Conservation (phyloP, 2,329 filamentous ascomycete species). For the Hypoxylon sp. region DNA sequence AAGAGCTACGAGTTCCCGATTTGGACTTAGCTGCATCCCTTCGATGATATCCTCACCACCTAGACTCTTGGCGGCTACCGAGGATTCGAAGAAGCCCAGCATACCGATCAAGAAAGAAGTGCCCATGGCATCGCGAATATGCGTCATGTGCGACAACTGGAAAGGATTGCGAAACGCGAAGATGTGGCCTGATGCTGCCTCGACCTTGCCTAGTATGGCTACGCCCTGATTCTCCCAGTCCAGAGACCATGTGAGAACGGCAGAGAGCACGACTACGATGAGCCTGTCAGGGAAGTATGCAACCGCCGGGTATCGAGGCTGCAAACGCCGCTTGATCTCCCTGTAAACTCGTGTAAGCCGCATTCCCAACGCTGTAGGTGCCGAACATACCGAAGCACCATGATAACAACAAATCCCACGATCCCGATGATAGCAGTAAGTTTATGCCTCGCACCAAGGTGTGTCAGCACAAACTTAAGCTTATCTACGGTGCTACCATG, state of each 20-base stretch:
- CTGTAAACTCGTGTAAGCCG: slow-evolving; percentile 52
- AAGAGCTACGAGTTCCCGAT: slow-evolving; percentile 90
- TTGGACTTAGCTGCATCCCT: slow-evolving; percentile 84
- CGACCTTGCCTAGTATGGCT: slow-evolving; percentile 82
- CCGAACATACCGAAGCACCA: slow-evolving; percentile 77
- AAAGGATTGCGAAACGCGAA: slow-evolving; percentile 92
- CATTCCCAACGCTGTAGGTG: neutral
- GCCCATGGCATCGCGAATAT: slow-evolving; percentile 85
- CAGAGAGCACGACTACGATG: slow-evolving; percentile 84
- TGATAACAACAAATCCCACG: slow-evolving; percentile 84
- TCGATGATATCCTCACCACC: slow-evolving; percentile 74
- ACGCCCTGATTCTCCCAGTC: slow-evolving; percentile 83
- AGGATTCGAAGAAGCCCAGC: slow-evolving; percentile 98
- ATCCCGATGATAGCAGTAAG: slow-evolving; percentile 81
- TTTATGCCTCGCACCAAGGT: slow-evolving; percentile 71
- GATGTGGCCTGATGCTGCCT: slow-evolving; percentile 72
- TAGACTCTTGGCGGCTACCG: slow-evolving; percentile 91
- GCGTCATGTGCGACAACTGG: slow-evolving; percentile 74
- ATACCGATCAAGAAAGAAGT: slow-evolving; percentile 93
- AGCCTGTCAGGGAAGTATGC: slow-evolving; percentile 94
- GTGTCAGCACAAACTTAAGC: slow-evolving; percentile 76
- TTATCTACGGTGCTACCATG: slow-evolving; percentile 91
- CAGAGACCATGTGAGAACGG: slow-evolving; percentile 78
- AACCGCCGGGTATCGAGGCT: slow-evolving; percentile 79
- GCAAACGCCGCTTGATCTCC: slow-evolving; percentile 80